Conservation (phyloP, 208 protist genomes). For the Strigomonas culicis region DNA sequence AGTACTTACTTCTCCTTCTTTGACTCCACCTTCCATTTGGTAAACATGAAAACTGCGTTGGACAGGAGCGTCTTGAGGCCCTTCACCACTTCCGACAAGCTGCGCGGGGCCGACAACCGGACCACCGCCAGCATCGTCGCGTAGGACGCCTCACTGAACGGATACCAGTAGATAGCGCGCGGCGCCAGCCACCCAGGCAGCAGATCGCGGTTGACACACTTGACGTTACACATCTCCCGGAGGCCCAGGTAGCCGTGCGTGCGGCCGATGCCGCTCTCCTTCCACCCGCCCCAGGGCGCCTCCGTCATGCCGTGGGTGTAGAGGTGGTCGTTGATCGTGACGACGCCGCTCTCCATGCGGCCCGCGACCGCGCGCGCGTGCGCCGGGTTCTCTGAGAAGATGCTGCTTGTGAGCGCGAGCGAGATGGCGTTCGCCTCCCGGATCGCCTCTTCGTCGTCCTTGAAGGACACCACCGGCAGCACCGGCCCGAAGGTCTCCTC, state of each 20-base stretch:
- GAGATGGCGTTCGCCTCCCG: conserved; percentile 63
- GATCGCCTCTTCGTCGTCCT: conserved; percentile 75
- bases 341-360: conserved; percentile 70
- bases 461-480: conserved; percentile 67
- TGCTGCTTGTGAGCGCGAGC: conserved; percentile 74
- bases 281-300: conserved; percentile 88
- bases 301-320: conserved; percentile 62
- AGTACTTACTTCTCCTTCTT: conserved; percentile 16
- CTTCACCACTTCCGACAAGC: conserved; percentile 21
- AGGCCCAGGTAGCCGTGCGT: conserved; percentile 77
- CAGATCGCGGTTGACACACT: conserved; percentile 71
- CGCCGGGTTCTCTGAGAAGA: conserved; percentile 51
- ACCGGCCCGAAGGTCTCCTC: conserved; percentile 94
- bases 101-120: conserved; percentile 28
- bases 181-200: conserved; percentile 26
- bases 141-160: conserved; percentile 40
- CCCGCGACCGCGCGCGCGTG: conserved; percentile 35
- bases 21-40: conserved; percentile 31
- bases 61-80: conserved; percentile 27
- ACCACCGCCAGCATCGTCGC: conserved; percentile 28
- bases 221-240: conserved; percentile 82
- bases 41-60: conserved; percentile 51
- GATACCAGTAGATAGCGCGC: conserved; percentile 82
- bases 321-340: conserved; percentile 83
- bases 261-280: conserved; percentile 81